Evolutionary conservation across 345 rosid genomes (phyloP).

Genomic region (Pugionium cornutum): DNA sequence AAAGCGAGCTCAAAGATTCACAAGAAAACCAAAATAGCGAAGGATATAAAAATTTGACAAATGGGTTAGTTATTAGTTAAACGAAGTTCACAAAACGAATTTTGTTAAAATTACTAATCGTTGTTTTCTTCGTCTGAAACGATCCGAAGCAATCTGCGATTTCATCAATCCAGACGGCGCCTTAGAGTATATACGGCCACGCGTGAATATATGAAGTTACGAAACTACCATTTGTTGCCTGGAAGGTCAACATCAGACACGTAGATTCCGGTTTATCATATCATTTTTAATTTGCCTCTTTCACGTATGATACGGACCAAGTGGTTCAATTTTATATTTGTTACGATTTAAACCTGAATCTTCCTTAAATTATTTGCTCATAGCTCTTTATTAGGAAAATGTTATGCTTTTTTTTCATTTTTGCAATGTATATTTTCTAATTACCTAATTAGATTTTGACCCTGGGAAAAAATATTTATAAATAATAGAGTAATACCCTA

Average conservation of each 20-base stretch:
- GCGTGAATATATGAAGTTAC: neutral
- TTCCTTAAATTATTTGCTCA: too few species aligned
- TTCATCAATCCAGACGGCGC: slow-evolving; percentile 20
- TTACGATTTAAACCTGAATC: too few species aligned
- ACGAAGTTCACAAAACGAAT: neutral
- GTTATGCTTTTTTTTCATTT: too few species aligned
- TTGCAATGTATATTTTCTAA: too few species aligned
- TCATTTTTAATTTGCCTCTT: too few species aligned
- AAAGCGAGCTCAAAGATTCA: slow-evolving; percentile 21
- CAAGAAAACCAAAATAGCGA: slow-evolving; percentile 2
- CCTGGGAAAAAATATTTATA: too few species aligned
- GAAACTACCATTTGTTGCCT: neutral
- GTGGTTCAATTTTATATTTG: too few species aligned
- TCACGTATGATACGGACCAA: too few species aligned
- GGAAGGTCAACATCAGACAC: slow-evolving; percentile 7
- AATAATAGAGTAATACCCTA: too few species aligned
- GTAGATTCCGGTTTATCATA: neutral
- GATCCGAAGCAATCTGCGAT: slow-evolving; percentile 5
- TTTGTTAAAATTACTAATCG: neutral
- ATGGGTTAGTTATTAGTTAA: slow-evolving; percentile 7
- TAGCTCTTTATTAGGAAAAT: too few species aligned
- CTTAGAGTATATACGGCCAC: neutral
- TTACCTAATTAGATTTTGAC: too few species aligned
- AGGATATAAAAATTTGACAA: neutral
- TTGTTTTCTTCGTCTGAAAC: neutral